Percentiles rank a stretch among this genome's conserved stretches.
Evolutionary conservation across 2,329 filamentous ascomycete genomes (phyloP).

Genomic region (Lachnum nothofagi): DNA sequence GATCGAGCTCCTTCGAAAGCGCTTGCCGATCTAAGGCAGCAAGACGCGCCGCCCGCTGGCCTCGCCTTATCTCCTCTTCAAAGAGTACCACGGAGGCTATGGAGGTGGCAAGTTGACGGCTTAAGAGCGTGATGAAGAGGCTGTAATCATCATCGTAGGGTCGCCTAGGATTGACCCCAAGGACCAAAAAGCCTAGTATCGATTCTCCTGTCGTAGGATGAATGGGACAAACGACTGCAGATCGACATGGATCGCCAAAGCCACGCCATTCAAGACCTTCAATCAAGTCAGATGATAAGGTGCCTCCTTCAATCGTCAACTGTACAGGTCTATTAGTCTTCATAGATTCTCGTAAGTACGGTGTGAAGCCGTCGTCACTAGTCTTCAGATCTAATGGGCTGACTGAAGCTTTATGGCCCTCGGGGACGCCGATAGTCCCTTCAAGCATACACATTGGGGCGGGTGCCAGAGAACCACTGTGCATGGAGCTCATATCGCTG

Average conservation of each 20-base stretch:
- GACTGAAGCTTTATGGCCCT: slow-evolving; percentile 57
- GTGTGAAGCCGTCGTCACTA: slow-evolving; percentile 68
- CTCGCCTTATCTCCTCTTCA: slow-evolving; percentile 74
- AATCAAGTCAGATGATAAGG: slow-evolving; percentile 59
- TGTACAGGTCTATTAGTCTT: slow-evolving; percentile 61
- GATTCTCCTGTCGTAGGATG: slow-evolving; percentile 68
- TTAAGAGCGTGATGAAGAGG: slow-evolving; percentile 69
- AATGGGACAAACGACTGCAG: slow-evolving; percentile 72
- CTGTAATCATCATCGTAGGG: slow-evolving; percentile 78
- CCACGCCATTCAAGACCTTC: slow-evolving; percentile 65
- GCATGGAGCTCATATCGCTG: slow-evolving; percentile 66
- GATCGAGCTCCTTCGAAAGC: slow-evolving; percentile 67
- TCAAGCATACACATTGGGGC: slow-evolving; percentile 65
- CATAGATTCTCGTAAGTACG: slow-evolving; percentile 72
- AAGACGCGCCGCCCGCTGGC: slow-evolving; percentile 66
- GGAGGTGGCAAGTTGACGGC: slow-evolving; percentile 71
- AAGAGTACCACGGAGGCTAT: slow-evolving; percentile 77
- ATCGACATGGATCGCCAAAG: slow-evolving; percentile 63
- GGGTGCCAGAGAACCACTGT: slow-evolving; percentile 59
- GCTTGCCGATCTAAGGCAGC: slow-evolving; percentile 73
- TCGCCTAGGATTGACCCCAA: slow-evolving; percentile 72
- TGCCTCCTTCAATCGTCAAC: slow-evolving; percentile 61
- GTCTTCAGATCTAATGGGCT: slow-evolving; percentile 62
- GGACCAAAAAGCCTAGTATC: slow-evolving; percentile 70
- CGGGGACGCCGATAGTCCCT: slow-evolving; percentile 63